Evolutionary conservation across 2,329 filamentous ascomycete species (phyloP), one percentile per base, ranked within the genome.

Genomic region (Kalmusia sp.): DNA sequence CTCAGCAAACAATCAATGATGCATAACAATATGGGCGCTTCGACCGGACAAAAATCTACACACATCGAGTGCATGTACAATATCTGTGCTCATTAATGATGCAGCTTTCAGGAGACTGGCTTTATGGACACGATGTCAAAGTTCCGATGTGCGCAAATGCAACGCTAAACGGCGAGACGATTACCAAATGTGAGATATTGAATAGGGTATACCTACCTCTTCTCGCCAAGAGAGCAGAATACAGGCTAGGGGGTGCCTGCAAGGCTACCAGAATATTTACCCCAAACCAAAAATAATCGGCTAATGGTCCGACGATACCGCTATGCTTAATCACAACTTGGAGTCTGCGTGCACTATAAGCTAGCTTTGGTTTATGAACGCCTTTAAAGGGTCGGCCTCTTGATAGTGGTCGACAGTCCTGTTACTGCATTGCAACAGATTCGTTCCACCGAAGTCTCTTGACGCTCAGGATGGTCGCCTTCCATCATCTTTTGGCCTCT

Each of bases 391-490:
- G 11, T 24, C 27, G 11, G 3, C 14, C 24, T 37, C 9, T 27
- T 33, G 22, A 33, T 15, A 21, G 6, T 3, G 21, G 3, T 28
- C 9, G 9, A 6, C 12, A 11, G 21, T 21, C 6, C 31, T 45
- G 11, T 8, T n/a, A 14, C 6, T 14, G 3, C n/a, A 12, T 21
- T 24, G 12, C 44, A 12, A 12, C 4, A 27, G 24, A 2, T 19
- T 21, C 14, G 27, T 9, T 12, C 33, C 3, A 22, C 8, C 24
- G 14, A 35, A 8, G 7, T 19, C 19, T 22, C 24, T 21, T 4
- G 17, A 2, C n/a, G 17, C 22, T 28, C 28, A 48, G 7, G 21
- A 55, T 55, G 52, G 30, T 43, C 14, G 24, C 17, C 5, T 6
- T 22, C 19, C 15, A 28, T 17, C 7, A 43, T 37, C 9, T 55